phyloP scores from a whole-genome alignment of 768 basidiomycete species.

The Mycena chlorophos region DNA sequence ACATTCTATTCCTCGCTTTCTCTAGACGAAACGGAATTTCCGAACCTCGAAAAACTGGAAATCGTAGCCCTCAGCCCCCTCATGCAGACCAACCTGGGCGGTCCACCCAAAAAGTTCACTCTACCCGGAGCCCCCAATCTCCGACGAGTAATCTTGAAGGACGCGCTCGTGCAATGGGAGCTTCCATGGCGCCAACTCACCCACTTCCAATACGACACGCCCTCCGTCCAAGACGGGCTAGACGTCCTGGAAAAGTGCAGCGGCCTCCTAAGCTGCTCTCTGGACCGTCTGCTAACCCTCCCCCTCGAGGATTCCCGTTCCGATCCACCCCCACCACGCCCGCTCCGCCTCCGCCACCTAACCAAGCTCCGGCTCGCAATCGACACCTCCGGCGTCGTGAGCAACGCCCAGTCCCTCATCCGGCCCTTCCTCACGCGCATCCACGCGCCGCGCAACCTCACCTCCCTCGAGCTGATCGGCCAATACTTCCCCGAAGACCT shows the following conservation, averaged over 20 bases:
- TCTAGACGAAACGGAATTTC: background rate
- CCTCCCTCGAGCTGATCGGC: conserved; percentile 12
- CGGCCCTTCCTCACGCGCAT: conserved; percentile 6
- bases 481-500: conserved; percentile 8
- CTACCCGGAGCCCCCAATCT: conserved; percentile 8
- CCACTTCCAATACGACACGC: conserved; percentile 11
- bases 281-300: background rate
- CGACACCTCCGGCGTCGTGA: background rate
- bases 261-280: conserved; percentile 10
- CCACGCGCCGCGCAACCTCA: conserved; percentile 7
- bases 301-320: background rate
- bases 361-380: conserved; percentile 7
- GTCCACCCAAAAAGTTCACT: background rate
- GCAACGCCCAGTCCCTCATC: conserved; percentile 1
- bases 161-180: background rate
- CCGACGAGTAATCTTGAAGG: conserved; percentile 9
- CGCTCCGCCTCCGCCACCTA: conserved; percentile 2
- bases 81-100: background rate
- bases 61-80: background rate
- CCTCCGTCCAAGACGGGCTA: background rate
- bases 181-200: conserved; percentile 17
- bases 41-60: conserved; percentile 13
- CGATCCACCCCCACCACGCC: background rate
- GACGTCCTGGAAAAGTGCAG: conserved; percentile 4
- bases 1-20: conserved; percentile 1